Evolutionary conservation across 306 rosid species (phyloP).

Genomic region (Lotus japonicus): DNA sequence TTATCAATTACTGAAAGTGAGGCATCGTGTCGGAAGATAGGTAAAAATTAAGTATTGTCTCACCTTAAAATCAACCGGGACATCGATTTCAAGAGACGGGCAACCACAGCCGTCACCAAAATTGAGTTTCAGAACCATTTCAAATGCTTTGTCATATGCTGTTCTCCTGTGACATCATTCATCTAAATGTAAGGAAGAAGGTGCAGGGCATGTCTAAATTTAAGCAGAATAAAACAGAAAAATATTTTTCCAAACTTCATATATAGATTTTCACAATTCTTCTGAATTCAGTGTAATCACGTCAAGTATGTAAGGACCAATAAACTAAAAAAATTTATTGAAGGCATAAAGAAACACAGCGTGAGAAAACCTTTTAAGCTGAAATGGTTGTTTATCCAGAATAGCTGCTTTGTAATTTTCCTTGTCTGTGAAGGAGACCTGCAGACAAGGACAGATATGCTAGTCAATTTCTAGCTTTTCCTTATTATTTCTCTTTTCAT

Average conservation of each 20-base stretch:
- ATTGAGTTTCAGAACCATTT: slow-evolving; percentile 76
- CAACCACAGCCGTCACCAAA: slow-evolving; percentile 87
- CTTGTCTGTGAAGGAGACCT: slow-evolving; percentile 45
- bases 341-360: neutral
- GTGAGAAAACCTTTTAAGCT: slow-evolving; percentile 40
- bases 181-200: slow-evolving; percentile 23
- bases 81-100: slow-evolving; percentile 48
- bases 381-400: slow-evolving; percentile 43
- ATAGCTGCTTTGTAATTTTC: slow-evolving; percentile 48
- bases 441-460: slow-evolving; percentile 23
- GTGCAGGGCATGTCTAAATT: neutral
- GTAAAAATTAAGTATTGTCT: slow-evolving; percentile 18
- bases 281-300: neutral
- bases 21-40: neutral
- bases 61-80: slow-evolving; percentile 80
- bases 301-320: neutral
- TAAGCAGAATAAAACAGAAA: neutral
- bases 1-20: neutral
- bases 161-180: slow-evolving; percentile 69
- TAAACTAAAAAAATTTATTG: slow-evolving; percentile 4
- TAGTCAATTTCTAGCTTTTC: slow-evolving; percentile 14
- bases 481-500: neutral
- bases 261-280: neutral
- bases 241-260: neutral
- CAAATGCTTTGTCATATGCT: slow-evolving; percentile 52